Evolutionary conservation across 805 yeast genomes (phyloP).

Genomic region (Metschnikowia kunwiensis): DNA sequence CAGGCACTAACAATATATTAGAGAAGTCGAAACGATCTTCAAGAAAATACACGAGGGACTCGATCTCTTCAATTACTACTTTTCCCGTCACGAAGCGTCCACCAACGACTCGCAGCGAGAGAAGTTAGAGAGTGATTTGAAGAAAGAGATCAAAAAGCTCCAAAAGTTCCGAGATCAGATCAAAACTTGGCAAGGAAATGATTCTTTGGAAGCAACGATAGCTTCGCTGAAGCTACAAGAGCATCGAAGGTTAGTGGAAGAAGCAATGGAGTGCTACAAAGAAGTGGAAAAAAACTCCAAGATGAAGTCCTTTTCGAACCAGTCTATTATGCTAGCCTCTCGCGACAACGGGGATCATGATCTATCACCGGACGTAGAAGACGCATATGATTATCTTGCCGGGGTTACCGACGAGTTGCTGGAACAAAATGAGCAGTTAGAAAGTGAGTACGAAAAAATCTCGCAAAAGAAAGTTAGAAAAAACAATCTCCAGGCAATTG

Average conservation of each 20-base stretch:
- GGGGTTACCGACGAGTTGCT: conserved; percentile 29
- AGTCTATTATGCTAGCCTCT: conserved; percentile 44
- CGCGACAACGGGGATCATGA: conserved; percentile 21
- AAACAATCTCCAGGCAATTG: conserved; percentile 34
- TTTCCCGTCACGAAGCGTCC: conserved; percentile 39
- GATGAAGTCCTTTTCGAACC: conserved; percentile 44
- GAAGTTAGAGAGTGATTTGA: conserved; percentile 42
- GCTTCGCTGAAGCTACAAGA: conserved; percentile 28
- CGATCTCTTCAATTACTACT: conserved; percentile 44
- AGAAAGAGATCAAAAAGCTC: conserved; percentile 44
- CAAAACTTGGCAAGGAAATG: conserved; percentile 42
- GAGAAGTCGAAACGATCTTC: conserved; percentile 43
- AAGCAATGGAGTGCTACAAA: conserved; percentile 45
- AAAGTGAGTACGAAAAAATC: conserved; percentile 41
- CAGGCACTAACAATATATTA: conserved; percentile 17
- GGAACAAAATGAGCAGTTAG: conserved; percentile 35
- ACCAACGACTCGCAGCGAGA: conserved; percentile 42
- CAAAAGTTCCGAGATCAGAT: conserved; percentile 46
- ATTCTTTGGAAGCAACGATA: conserved; percentile 21
- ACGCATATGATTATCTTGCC: conserved; percentile 33
- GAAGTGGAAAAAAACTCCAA: conserved; percentile 43
- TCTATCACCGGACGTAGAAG: conserved; percentile 33
- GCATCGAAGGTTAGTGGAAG: conserved; percentile 40
- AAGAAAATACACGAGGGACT: conserved; percentile 45
- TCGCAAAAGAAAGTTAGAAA: conserved; percentile 38